Evolutionary conservation across 306 rosid species (phyloP).

Genomic region (Inga oerstediana): DNA sequence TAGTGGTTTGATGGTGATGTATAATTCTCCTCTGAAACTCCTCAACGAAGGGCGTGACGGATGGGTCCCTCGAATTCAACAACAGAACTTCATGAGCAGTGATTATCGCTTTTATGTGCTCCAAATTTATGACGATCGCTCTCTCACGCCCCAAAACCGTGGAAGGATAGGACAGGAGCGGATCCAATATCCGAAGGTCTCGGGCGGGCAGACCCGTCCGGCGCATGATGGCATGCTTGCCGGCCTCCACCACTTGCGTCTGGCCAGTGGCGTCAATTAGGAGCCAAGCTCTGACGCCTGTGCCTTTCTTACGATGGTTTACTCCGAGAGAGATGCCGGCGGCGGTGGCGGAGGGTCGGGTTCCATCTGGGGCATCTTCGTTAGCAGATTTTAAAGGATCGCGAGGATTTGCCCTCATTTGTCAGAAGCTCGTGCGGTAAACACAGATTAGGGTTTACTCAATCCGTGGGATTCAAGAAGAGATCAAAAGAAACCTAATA

Average conservation of each 20-base stretch:
- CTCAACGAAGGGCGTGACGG: conserved; percentile 78
- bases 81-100: conserved; percentile 87
- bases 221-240: conserved; percentile 89
- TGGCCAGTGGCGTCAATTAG: conserved; percentile 60
- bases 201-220: conserved; percentile 95
- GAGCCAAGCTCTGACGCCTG: conserved; percentile 81
- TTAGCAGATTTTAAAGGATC: not conserved
- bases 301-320: conserved; percentile 68
- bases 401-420: not conserved
- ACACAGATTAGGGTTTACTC: not conserved
- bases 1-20: conserved; percentile 67
- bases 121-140: conserved; percentile 84
- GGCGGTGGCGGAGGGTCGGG: not conserved
- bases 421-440: not conserved
- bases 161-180: conserved; percentile 55
- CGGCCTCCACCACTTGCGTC: conserved; percentile 75
- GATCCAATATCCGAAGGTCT: conserved; percentile 87
- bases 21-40: conserved; percentile 72
- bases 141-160: conserved; percentile 71
- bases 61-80: conserved; percentile 83
- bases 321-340: conserved; percentile 31
- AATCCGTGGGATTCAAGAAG: not conserved
- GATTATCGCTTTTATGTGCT: conserved; percentile 92
- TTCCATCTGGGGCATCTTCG: not conserved
- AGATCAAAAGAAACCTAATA: not conserved